Conservation (phyloP, 2,329 filamentous ascomycete species). For the Talaromyces marneffei region DNA sequence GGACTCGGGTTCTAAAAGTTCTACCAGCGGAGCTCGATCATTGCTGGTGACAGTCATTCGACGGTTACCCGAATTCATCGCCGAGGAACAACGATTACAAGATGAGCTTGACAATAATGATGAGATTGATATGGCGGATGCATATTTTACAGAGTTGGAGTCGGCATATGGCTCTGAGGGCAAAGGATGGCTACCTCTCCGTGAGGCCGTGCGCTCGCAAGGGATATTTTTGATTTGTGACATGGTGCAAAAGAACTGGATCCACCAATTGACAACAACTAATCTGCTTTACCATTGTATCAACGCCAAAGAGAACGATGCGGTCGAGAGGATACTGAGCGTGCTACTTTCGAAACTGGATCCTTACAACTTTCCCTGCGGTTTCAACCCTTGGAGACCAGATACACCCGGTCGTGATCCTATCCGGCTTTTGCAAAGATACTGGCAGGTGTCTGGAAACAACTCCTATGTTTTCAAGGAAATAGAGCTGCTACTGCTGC, state of each 20-base stretch:
- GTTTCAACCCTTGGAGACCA: conserved; percentile 22
- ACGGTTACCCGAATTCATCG: conserved; percentile 35
- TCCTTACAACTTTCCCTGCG: conserved; percentile 24
- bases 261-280: conserved; percentile 28
- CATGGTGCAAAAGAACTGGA: conserved; percentile 32
- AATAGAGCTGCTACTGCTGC: conserved; percentile 30
- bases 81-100: conserved; percentile 31
- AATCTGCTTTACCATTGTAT: conserved; percentile 31
- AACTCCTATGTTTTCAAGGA: conserved; percentile 31
- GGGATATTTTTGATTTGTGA: conserved; percentile 34
- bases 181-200: conserved; percentile 36
- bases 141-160: conserved; percentile 39
- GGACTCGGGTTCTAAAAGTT: neutral
- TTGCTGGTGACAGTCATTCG: conserved; percentile 33
- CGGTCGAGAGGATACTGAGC: conserved; percentile 31
- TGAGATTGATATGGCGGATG: conserved; percentile 36
- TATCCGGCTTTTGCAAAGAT: conserved; percentile 27
- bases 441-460: conserved; percentile 19
- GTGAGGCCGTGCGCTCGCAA: conserved; percentile 37
- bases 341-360: conserved; percentile 26
- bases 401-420: conserved; percentile 22
- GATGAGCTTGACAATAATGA: conserved; percentile 29
- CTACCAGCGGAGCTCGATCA: conserved; percentile 27
- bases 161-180: conserved; percentile 31
- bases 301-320: conserved; percentile 29